These are phyloP conservation scores for Blastomyces silverae DNA, from an alignment of 2,329 filamentous ascomycete genomes.

Conservation along the genomic window DNA sequence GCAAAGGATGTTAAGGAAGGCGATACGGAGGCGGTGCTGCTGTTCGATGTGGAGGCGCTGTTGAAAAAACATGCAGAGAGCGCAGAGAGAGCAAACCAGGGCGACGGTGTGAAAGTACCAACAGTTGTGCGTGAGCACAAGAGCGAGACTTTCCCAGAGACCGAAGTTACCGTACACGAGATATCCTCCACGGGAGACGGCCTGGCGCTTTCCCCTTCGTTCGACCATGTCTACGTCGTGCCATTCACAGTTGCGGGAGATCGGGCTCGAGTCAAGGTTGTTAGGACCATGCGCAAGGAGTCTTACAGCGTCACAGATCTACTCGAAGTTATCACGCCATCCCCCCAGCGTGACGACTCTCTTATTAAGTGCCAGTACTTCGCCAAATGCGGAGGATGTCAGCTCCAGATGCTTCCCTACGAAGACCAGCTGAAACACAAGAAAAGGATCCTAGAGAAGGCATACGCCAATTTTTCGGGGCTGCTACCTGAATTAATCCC, in stretches of 20 bases:
- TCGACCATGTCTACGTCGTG: conserved; percentile 71
- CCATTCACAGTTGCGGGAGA: conserved; percentile 88
- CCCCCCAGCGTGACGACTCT: conserved; percentile 66
- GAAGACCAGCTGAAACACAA: conserved; percentile 79
- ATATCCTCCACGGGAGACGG: conserved; percentile 91
- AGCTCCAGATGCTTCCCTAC: conserved; percentile 96
- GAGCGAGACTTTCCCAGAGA: conserved; percentile 59
- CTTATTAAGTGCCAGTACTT: conserved; percentile 83
- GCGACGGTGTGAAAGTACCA: conserved; percentile 25
- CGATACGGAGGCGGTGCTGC: conserved; percentile 60
- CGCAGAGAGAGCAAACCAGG: conserved; percentile 24
- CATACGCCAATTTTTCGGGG: conserved; percentile 84
- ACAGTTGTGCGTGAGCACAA: conserved; percentile 44
- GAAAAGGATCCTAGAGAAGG: conserved; percentile 77
- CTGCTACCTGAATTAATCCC: conserved; percentile 70
- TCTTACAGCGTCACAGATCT: conserved; percentile 76
- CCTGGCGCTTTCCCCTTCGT: conserved; percentile 62
- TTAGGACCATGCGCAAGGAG: conserved; percentile 59
- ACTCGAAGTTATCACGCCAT: conserved; percentile 66
- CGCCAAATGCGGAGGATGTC: conserved; percentile 77
- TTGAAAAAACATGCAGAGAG: conserved; percentile 31
- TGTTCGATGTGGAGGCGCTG: conserved; percentile 51
- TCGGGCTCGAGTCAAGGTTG: conserved; percentile 67
- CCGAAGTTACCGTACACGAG: conserved; percentile 72
- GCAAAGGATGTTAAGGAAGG: conserved; percentile 53